Base-by-base conservation (phyloP, 1,284 basidiomycete species). In the Leccinum ponderosum region DNA sequence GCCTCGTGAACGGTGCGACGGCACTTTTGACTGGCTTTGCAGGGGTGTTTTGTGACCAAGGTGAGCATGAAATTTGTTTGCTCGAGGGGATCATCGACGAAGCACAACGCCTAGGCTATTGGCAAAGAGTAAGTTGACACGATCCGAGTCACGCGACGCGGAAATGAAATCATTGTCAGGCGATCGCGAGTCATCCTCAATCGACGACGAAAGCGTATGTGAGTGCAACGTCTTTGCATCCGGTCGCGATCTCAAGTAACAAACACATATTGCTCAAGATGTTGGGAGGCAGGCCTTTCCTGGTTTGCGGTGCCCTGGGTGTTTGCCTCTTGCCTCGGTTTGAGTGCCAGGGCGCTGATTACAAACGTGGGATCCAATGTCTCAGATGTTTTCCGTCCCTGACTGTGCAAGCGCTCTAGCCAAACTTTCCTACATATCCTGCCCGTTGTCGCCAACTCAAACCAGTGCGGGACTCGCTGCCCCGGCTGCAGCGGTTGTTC, bases 241-340 rank as follows among this genome's bases (percentile, higher is more conserved):
- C 22, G n/a, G 15, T 22, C 17, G 7, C 20, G 14, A 15, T 35
- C 20, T 5, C 8, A 66, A 9, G 12, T 37, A 3, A 1, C 0
- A 20, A 56, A 51, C 14, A 11, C n/a, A 20, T 42, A 8, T 3
- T 42, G 7, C n/a, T 44, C 44, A 56, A 82, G 80, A 82, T 87
- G 76, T 76, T 87, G 12, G 86, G 86, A 22, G 22, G 22, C 22
- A 11, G 86, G 84, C 5, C 67, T 84, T 25, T 84, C 84, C 0
- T 87, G 86, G 86, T 86, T 86, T 60, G 82, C 83, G 3, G 81
- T 87, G 3, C 85, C 85, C 5, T 84, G 83, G 72, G 78, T 80
- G 0, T 86, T 86, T 64, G 84, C 81, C 2, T 84, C 84, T 27
- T 82, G 82, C 57, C 75, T 87, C 56, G 86, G 85, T 6, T 74